These are phyloP conservation scores for Leishmania major DNA, from an alignment of 208 protist species.

Conservation along the genomic window DNA sequence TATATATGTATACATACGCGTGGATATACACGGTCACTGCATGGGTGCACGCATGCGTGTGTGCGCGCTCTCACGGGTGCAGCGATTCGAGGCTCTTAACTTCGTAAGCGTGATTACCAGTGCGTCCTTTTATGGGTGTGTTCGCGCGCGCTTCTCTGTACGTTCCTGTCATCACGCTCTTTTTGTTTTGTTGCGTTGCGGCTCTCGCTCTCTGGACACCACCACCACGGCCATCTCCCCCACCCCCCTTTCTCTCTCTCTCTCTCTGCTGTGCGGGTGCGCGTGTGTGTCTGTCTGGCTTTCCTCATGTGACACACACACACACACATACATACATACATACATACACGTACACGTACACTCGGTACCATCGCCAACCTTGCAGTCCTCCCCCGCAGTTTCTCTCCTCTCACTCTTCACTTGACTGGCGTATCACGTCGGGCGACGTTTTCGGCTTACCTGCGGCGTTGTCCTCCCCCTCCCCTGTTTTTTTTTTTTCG, in stretches of 20 bases:
- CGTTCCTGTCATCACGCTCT: constrained; percentile 15
- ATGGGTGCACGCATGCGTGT: neutral
- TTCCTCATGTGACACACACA: neutral
- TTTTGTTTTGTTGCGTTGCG: neutral
- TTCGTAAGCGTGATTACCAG: neutral
- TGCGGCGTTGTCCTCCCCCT: no score
- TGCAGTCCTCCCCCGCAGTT: neutral
- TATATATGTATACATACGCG: neutral
- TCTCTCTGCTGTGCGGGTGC: no score
- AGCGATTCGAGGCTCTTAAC: neutral
- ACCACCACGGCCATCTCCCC: no score
- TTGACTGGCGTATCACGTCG: no score
- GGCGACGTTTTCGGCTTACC: no score
- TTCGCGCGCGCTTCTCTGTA: neutral
- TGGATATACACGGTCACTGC: neutral
- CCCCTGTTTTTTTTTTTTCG: no score
- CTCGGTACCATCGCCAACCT: neutral
- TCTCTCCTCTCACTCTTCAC: neutral
- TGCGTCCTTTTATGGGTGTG: neutral
- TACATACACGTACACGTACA: neutral
- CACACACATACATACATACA: neutral
- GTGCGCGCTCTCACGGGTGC: neutral
- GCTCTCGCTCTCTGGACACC: neutral
- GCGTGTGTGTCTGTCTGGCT: neutral
- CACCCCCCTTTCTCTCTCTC: no score